Percentiles rank a stretch among this genome's conserved stretches.
phyloP scores from a whole-genome alignment of 2,329 filamentous ascomycete species.

The Chrysosporium queenslandicum region DNA sequence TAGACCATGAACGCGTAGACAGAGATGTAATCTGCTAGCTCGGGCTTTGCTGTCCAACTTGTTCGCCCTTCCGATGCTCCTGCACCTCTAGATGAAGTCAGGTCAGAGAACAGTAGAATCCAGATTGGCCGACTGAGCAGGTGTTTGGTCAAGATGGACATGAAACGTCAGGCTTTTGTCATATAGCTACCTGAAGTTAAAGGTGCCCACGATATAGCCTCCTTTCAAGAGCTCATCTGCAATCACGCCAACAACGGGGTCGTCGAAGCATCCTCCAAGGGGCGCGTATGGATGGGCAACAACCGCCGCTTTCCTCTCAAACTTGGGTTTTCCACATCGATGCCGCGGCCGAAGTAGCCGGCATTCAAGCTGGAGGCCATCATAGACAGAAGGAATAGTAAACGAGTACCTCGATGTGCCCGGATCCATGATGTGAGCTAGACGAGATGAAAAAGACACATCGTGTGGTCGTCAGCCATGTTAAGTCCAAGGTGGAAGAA shows the following conservation, averaged over 20 bases:
- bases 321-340: neutral
- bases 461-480: too few species aligned
- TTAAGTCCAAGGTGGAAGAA: too few species aligned
- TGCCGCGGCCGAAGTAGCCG: conserved; percentile 55
- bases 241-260: conserved; percentile 62
- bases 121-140: too few species aligned
- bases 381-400: conserved; percentile 74
- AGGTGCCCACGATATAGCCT: conserved; percentile 71
- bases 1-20: conserved; percentile 69
- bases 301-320: conserved; percentile 44
- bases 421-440: neutral
- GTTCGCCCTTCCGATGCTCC: conserved; percentile 64
- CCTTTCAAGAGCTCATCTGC: conserved; percentile 54
- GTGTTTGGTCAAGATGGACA: too few species aligned
- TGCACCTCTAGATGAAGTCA: conserved; percentile 54
- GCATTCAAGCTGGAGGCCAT: conserved; percentile 65
- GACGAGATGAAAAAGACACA: neutral
- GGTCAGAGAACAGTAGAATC: neutral
- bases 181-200: conserved; percentile 68
- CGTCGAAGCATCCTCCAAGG: conserved; percentile 75
- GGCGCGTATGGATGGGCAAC: conserved; percentile 87
- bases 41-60: conserved; percentile 76
- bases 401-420: conserved; percentile 44
- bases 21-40: conserved; percentile 71
- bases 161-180: conserved; percentile 10